These are phyloP conservation scores for Corchorus olitorius DNA, from an alignment of 345 rosid species.

Conservation along the genomic window DNA sequence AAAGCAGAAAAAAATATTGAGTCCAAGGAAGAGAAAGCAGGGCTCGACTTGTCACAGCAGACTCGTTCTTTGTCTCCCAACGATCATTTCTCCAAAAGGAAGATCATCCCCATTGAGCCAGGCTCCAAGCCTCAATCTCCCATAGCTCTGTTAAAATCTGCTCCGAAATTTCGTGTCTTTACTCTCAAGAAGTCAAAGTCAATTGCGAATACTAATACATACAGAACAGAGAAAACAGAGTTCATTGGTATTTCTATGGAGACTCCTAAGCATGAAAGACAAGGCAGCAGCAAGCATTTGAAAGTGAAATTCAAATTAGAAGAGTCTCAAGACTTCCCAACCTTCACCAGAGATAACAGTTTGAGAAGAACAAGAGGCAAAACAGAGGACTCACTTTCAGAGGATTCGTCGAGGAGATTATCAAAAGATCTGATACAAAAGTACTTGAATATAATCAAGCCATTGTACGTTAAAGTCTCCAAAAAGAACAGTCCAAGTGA, in stretches of 20 bases:
- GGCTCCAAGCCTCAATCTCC: constrained; percentile 63
- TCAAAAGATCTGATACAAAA: constrained; percentile 52
- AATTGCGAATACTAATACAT: constrained; percentile 24
- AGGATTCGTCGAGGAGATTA: constrained; percentile 44
- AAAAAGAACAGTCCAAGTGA: constrained; percentile 38
- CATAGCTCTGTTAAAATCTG: constrained; percentile 56
- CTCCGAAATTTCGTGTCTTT: constrained; percentile 60
- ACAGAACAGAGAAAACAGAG: constrained; percentile 27
- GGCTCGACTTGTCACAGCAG: constrained; percentile 25
- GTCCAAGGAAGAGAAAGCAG: constrained; percentile 17
- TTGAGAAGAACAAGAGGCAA: constrained; percentile 24
- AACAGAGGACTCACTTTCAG: constrained; percentile 26
- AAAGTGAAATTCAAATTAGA: constrained; percentile 48
- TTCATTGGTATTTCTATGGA: constrained; percentile 16
- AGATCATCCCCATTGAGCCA: constrained; percentile 69
- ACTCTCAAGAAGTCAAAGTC: constrained; percentile 59
- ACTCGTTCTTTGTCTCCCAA: constrained; percentile 35
- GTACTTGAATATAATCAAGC: constrained; percentile 69
- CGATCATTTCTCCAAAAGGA: constrained; percentile 56
- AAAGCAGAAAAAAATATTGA: constrained; percentile 24
- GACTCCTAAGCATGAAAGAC: constrained; percentile 24
- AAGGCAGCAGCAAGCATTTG: constrained; percentile 36
- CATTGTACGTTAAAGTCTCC: constrained; percentile 56
- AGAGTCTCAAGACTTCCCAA: constrained; percentile 31
- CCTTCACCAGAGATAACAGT: constrained; percentile 38